These are phyloP conservation scores for Fonsecaea nubica DNA, from an alignment of 2,329 filamentous ascomycete genomes.

Conservation along the genomic window DNA sequence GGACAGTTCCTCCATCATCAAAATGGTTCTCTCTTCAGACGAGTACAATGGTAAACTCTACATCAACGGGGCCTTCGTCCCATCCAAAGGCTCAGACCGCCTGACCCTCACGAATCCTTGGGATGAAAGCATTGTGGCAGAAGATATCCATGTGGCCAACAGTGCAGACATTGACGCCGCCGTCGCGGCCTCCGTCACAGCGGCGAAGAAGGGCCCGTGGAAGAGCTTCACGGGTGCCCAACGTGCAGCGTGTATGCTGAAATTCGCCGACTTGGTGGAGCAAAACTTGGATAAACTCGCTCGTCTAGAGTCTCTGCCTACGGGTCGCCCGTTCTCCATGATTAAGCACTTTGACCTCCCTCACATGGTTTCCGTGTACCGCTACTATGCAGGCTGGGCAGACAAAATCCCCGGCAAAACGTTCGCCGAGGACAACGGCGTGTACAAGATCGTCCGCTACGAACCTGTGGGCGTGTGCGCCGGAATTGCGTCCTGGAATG, in stretches of 20 bases:
- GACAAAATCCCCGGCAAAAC: constrained; percentile 92
- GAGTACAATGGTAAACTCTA: constrained; percentile 46
- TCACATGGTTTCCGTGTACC: constrained; percentile 71
- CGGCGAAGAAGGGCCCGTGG: constrained; percentile 42
- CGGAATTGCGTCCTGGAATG: constrained; percentile 87
- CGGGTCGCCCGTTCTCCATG: constrained; percentile 69
- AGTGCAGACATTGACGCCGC: constrained; percentile 46
- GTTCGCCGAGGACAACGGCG: constrained; percentile 75
- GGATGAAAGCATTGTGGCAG: constrained; percentile 43
- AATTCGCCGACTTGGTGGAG: constrained; percentile 56
- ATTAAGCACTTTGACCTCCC: constrained; percentile 67
- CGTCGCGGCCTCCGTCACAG: constrained; percentile 45
- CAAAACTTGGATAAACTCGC: constrained; percentile 41
- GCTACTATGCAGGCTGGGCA: constrained; percentile 89
- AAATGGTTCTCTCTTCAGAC: constrained; percentile 14
- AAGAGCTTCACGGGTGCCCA: constrained; percentile 38
- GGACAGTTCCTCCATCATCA: neutral
- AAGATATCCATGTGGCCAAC: constrained; percentile 43
- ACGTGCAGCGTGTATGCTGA: constrained; percentile 38
- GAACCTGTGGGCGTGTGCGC: constrained; percentile 80
- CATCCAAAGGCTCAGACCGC: constrained; percentile 44
- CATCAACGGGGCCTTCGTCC: constrained; percentile 53
- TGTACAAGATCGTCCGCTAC: constrained; percentile 67
- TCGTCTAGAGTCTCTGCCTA: constrained; percentile 43
- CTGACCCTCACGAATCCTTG: constrained; percentile 46